Evolutionary conservation across 768 basidiomycete species (phyloP), one percentile per base, ranked within the genome.

Genomic region (Pulveroboletus frians): DNA sequence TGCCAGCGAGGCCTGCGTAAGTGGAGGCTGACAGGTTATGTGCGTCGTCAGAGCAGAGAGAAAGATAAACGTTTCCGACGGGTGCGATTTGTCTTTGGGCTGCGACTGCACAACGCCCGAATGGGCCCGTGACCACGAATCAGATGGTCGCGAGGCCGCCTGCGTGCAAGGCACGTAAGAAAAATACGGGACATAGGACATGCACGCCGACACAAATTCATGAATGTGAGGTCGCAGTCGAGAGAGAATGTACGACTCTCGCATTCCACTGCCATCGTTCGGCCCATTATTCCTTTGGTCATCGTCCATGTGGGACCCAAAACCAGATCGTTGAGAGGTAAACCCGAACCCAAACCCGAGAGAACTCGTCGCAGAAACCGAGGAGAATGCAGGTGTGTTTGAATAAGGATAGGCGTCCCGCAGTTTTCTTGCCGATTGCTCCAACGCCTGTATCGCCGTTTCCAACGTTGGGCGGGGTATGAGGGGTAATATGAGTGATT

Each of bases 361-460:
- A 15, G 71, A 68, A 30, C 67, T 69, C 20, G 72, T 62, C 8
- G 71, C 54, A 20, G 69, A 58, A 23, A 57, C 44, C 10, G 62
- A 49, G 34, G 60, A 47, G 20, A 70, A 67, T 32, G 75, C 56
- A 4, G 68, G 58, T 5, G 71, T 48, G 47, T 74, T 82, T 3
- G 90, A 89, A 65, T 89, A 92, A 5, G 90, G 90, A 65, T 87
- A 88, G 14, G 88, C 86, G 46, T 92, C 88, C 35, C 80, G 80
- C 35, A 92, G 75, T 62, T 82, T 87, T 70, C 79, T 81, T 26
- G 84, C 78, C 7, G 86, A 83, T 52, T 76, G 77, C 30, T 76
- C 75, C 21, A 92, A 68, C 11, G 83, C 81, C 57, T 88, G 80
- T 26, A 81, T 66, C 9, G 87, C 89, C 27, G 77, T 82, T 27